phyloP scores from a whole-genome alignment of 441 rosid genomes.

The Corymbia calophylla region DNA sequence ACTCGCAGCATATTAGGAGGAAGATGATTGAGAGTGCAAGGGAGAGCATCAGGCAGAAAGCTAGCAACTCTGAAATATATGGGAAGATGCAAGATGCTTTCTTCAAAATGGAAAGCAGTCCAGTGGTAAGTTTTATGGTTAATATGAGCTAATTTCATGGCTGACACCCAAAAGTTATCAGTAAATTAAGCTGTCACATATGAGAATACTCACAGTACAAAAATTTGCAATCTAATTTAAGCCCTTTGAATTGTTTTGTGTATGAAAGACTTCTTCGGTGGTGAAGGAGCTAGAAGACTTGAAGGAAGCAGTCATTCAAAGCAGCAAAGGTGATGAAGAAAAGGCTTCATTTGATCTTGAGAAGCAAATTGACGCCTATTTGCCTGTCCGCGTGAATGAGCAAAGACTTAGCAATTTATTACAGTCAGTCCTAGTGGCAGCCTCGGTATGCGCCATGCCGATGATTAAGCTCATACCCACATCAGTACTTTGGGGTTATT shows the following conservation, averaged over 20 bases:
- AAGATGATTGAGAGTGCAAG: conserved; percentile 41
- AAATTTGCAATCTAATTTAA: not conserved
- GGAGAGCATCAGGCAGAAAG: conserved; percentile 37
- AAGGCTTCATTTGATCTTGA: conserved; percentile 28
- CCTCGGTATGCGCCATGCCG: conserved; percentile 30
- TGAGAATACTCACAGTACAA: not conserved
- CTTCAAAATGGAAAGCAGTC: conserved; percentile 26
- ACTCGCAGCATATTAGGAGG: conserved; percentile 25
- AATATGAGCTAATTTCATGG: not conserved
- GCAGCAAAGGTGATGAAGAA: conserved; percentile 2
- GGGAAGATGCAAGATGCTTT: conserved; percentile 39
- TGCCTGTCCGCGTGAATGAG: conserved; percentile 51
- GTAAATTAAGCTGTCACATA: not conserved
- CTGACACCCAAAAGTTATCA: not conserved
- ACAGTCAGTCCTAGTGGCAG: conserved; percentile 38
- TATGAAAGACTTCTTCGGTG: not conserved
- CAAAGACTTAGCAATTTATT: conserved; percentile 44
- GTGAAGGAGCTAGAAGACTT: conserved; percentile 32
- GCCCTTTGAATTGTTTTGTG: not conserved
- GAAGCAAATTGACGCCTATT: conserved; percentile 41
- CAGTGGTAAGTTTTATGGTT: conserved; percentile 14
- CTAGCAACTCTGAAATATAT: conserved; percentile 34
- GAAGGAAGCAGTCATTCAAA: conserved; percentile 35
- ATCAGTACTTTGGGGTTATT: conserved; percentile 59
- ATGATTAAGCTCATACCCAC: conserved; percentile 41